These are phyloP conservation scores for Phyllosticta citrichinensis DNA, from an alignment of 2,329 filamentous ascomycete species.

Conservation along the genomic window DNA sequence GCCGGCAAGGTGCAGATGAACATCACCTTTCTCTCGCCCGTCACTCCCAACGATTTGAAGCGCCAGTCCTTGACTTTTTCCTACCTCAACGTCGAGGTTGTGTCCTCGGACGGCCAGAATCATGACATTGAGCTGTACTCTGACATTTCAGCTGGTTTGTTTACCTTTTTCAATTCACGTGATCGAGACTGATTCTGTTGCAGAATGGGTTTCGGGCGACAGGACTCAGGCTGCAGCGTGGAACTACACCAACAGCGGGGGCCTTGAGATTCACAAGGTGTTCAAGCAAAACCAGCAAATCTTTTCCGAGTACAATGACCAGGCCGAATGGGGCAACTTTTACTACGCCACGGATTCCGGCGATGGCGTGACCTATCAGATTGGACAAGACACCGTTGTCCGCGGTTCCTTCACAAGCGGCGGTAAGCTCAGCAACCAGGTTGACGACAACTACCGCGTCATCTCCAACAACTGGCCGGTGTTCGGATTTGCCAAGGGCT, in stretches of 20 bases:
- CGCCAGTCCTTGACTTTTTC: slow-evolving; percentile 62
- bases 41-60: slow-evolving; percentile 55
- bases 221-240: slow-evolving; percentile 47
- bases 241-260: slow-evolving; percentile 39
- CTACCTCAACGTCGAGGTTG: slow-evolving; percentile 56
- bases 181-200: background rate
- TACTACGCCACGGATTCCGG: slow-evolving; percentile 41
- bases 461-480: slow-evolving; percentile 42
- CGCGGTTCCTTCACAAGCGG: slow-evolving; percentile 35
- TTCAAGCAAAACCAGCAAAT: slow-evolving; percentile 37
- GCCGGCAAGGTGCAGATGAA: slow-evolving; percentile 52
- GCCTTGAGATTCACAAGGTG: slow-evolving; percentile 51
- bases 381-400: slow-evolving; percentile 37
- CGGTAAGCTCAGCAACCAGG: slow-evolving; percentile 35
- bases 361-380: slow-evolving; percentile 35
- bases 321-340: slow-evolving; percentile 45
- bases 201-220: slow-evolving; percentile 65
- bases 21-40: slow-evolving; percentile 60
- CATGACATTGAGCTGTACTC: slow-evolving; percentile 63
- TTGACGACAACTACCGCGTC: slow-evolving; percentile 41
- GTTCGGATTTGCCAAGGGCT: slow-evolving; percentile 42
- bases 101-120: slow-evolving; percentile 49
- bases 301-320: slow-evolving; percentile 39
- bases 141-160: slow-evolving; percentile 56
- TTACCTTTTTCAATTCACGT: background rate